Base-by-base conservation (phyloP, 176 grass and related monocot genomes). In the Pharus latifolius region DNA sequence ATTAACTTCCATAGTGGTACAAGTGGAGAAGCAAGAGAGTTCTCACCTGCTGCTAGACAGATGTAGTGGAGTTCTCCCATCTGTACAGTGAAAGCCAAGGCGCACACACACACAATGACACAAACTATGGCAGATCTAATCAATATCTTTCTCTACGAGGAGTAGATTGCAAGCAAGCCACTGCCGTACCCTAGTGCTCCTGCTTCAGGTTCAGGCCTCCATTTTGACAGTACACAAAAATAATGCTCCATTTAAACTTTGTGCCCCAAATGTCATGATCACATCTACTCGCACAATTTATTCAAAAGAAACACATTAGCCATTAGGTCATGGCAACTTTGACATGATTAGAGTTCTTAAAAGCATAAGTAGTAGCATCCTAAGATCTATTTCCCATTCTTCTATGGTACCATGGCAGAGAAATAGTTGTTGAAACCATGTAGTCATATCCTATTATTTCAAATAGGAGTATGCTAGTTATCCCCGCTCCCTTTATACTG, bases 1-100 rank as follows among this genome's bases (percentile, higher is more conserved):
- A 74, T 63, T 72, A 72, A 80, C 67, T 80, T 15, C 57, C 60
- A 45, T 59, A 35, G 34, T n/a, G n/a, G n/a, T 32, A 43, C 49
- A 72, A 44, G n/a, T n/a, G 2, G 77, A 35, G 47, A 49, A 63
- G 37, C 68, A 31, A 59, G 33, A 9, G 2, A 17, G 10, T 11
- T 29, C 37, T 3, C 51, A 43, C 41, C 70, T 58, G 20, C 70
- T 56, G 20, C 67, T 49, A 50, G 15, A 51, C 68, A 83, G 80
- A 77, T 76, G 38, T 63, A 77, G 72, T 76, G 72, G 55, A 55
- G 80, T 82, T 82, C n/a, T 76, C 72, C 72, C 75, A 75, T 35
- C 75, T 37, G 63, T 46, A 62, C 37, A 54, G 46, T 35, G 67
- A 28, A 46, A 23, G 30, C n/a, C n/a, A n/a, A n/a, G n/a, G n/a